A percentile compares a stretch with the other conserved stretches of the same genome.
Evolutionary conservation across 2,329 filamentous ascomycete species (phyloP).

Genomic region (Fusarium sp.): DNA sequence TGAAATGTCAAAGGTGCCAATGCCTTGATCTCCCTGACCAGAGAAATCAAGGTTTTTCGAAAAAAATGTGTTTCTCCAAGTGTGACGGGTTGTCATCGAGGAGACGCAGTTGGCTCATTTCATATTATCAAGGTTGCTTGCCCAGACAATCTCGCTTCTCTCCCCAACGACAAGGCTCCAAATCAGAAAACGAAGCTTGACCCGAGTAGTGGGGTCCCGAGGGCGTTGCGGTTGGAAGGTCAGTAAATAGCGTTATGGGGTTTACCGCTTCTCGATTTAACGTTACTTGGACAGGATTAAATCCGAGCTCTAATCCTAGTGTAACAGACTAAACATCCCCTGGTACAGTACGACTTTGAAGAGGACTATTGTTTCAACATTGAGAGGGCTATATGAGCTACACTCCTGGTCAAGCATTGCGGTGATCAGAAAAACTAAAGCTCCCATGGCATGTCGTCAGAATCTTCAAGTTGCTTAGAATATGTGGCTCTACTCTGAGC

Average conservation of each 20-base stretch:
- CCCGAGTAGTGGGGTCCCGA: background rate
- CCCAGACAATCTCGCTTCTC: slow-evolving; percentile 7
- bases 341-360: background rate
- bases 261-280: slow-evolving; percentile 8
- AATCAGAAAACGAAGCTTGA: slow-evolving; percentile 10
- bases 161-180: background rate
- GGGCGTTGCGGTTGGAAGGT: slow-evolving; percentile 1
- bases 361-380: background rate
- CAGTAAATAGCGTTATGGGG: slow-evolving; percentile 23
- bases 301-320: slow-evolving; percentile 11
- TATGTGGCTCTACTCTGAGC: background rate
- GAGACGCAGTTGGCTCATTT: slow-evolving; percentile 29
- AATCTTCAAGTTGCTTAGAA: background rate
- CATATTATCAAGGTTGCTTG: background rate
- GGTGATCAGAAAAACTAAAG: background rate
- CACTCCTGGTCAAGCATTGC: background rate
- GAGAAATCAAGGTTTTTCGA: background rate
- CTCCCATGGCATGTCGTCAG: background rate
- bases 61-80: background rate
- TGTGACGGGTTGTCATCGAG: slow-evolving; percentile 28
- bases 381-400: background rate
- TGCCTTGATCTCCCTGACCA: background rate
- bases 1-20: background rate
- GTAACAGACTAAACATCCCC: background rate
- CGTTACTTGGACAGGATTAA: slow-evolving; percentile 17